A percentile compares a stretch with the other conserved stretches of the same genome.
These are phyloP conservation scores for Fusarium austroafricanum DNA, from an alignment of 2,329 filamentous ascomycete genomes.

Conservation along the genomic window DNA sequence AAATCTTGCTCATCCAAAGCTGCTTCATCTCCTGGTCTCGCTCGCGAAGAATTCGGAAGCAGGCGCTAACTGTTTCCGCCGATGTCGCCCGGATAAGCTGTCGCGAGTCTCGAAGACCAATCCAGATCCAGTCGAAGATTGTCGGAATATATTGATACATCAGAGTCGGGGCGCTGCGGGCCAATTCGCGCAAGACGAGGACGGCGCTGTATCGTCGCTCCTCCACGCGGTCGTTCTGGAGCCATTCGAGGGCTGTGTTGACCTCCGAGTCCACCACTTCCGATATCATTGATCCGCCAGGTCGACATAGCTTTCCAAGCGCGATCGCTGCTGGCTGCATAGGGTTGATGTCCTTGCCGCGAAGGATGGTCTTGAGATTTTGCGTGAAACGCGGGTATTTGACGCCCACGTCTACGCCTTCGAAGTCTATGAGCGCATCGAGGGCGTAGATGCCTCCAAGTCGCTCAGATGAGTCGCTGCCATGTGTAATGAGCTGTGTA, in stretches of 20 bases:
- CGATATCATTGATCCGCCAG: conserved; percentile 92
- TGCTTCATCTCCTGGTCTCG: conserved; percentile 89
- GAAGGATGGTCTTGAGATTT: conserved; percentile 86
- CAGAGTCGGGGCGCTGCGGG: conserved; percentile 91
- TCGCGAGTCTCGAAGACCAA: conserved; percentile 88
- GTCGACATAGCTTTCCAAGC: conserved; percentile 88
- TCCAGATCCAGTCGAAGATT: conserved; percentile 96
- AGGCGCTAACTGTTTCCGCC: conserved; percentile 92
- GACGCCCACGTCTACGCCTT: conserved; percentile 90
- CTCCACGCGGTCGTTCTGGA: conserved; percentile 94
- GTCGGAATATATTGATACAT: conserved; percentile 97
- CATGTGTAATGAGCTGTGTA: conserved; percentile 79
- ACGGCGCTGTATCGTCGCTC: conserved; percentile 94
- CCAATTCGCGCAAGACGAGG: conserved; percentile 88
- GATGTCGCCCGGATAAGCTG: conserved; percentile 93
- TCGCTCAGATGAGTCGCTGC: conserved; percentile 86
- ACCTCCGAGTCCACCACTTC: conserved; percentile 97
- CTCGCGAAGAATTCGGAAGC: conserved; percentile 94
- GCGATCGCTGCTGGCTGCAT: conserved; percentile 92
- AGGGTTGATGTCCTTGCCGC: conserved; percentile 89
- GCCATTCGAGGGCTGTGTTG: conserved; percentile 94
- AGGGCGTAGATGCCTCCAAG: conserved; percentile 93
- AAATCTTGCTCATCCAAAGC: conserved; percentile 90
- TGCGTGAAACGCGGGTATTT: conserved; percentile 96
- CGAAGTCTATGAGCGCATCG: conserved; percentile 94